Conservation (phyloP, 2,329 filamentous ascomycete species). For the Trichoderma gracile region DNA sequence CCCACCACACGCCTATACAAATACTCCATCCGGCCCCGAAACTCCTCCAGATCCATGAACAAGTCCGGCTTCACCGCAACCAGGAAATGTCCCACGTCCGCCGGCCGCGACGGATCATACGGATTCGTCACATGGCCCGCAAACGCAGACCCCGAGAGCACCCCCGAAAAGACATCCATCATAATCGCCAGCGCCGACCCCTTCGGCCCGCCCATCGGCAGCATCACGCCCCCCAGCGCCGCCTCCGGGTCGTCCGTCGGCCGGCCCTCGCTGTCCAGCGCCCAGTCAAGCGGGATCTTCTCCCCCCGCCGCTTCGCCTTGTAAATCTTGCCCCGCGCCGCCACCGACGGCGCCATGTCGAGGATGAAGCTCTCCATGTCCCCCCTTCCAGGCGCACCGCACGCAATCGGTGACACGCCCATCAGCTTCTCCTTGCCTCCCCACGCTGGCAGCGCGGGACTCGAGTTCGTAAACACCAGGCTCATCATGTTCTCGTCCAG, state of each 20-base stretch:
- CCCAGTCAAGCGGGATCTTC: conserved; percentile 73
- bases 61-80: conserved; percentile 73
- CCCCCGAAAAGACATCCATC: conserved; percentile 88
- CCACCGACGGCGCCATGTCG: conserved; percentile 72
- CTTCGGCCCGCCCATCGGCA: conserved; percentile 84
- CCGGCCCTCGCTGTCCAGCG: conserved; percentile 68
- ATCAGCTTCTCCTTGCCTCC: conserved; percentile 68
- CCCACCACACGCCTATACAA: conserved; percentile 56
- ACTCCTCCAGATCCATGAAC: conserved; percentile 70
- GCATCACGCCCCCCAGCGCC: conserved; percentile 76
- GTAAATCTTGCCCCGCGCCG: conserved; percentile 71
- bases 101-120: conserved; percentile 68
- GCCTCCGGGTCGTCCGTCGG: conserved; percentile 70
- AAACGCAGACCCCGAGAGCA: conserved; percentile 74
- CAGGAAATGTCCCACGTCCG: conserved; percentile 74
- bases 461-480: conserved; percentile 70
- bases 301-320: conserved; percentile 67
- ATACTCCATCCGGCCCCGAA: conserved; percentile 61
- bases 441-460: conserved; percentile 70
- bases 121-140: conserved; percentile 75
- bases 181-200: conserved; percentile 75
- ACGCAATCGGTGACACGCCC: conserved; percentile 73
- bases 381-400: conserved; percentile 66
- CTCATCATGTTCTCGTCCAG: conserved; percentile 71
- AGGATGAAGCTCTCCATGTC: conserved; percentile 62